phyloP scores from a whole-genome alignment of 805 yeast genomes.

The Ogataea degrootiae region DNA sequence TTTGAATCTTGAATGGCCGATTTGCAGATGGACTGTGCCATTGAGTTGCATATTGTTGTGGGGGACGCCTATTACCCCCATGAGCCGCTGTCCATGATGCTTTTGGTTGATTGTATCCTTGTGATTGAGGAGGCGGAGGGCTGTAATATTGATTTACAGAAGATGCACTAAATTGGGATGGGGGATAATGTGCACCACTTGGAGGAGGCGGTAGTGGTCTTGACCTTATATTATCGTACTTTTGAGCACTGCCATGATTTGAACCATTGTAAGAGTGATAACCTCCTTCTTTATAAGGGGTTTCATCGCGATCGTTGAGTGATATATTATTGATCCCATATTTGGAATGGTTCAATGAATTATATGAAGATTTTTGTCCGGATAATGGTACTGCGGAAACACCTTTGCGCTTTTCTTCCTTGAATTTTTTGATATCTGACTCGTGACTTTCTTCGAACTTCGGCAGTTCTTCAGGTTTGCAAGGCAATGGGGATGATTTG shows the following conservation, averaged over 20 bases:
- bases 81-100: conserved; percentile 5
- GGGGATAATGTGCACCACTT: background rate
- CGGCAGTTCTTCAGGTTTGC: conserved; percentile 49
- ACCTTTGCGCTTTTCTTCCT: conserved; percentile 30
- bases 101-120: conserved; percentile 3
- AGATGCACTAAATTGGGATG: background rate
- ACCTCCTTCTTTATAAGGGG: background rate
- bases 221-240: no score
- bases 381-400: background rate
- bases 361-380: conserved; percentile 7
- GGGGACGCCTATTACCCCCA: background rate
- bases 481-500: conserved; percentile 59
- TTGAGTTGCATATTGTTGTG: background rate
- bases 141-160: background rate
- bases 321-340: conserved; percentile 10
- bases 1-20: background rate
- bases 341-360: conserved; percentile 16
- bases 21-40: background rate
- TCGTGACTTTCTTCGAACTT: conserved; percentile 86
- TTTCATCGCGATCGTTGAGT: background rate
- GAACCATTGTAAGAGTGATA: no score
- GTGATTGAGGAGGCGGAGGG: background rate
- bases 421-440: conserved; percentile 62
- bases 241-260: no score
- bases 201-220: background rate